Conservation (phyloP, 495 filamentous ascomycete genomes). For the Penicillium maclennaniae region DNA sequence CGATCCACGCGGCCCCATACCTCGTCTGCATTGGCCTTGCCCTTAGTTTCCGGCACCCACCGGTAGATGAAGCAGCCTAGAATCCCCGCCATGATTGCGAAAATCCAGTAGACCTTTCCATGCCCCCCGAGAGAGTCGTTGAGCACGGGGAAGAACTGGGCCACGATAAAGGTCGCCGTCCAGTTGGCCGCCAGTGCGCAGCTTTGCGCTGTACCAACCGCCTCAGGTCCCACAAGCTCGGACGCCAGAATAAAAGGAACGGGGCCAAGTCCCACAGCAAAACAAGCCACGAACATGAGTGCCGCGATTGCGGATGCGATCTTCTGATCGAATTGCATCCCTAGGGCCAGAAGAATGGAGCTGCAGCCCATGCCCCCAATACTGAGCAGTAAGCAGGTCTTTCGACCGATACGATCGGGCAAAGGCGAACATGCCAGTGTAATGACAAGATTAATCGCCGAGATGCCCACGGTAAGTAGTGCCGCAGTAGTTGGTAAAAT, state of each 20-base stretch:
- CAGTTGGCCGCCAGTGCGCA: slow-evolving; percentile 85
- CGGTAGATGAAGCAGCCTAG: slow-evolving; percentile 62
- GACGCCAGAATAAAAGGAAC: slow-evolving; percentile 91
- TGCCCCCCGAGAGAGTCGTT: slow-evolving; percentile 69
- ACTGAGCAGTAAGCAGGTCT: slow-evolving; percentile 72
- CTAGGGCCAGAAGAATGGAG: slow-evolving; percentile 68
- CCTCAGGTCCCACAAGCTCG: slow-evolving; percentile 82
- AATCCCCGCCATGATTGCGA: slow-evolving; percentile 66
- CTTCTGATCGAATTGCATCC: slow-evolving; percentile 65
- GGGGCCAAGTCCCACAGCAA: slow-evolving; percentile 87
- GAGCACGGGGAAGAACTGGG: slow-evolving; percentile 87
- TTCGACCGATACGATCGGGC: slow-evolving; percentile 82
- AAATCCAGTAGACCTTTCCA: slow-evolving; percentile 85
- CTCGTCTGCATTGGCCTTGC: slow-evolving; percentile 75
- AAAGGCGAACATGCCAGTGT: slow-evolving; percentile 77
- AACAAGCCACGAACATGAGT: slow-evolving; percentile 79
- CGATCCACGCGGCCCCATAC: slow-evolving; percentile 69
- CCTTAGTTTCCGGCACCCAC: slow-evolving; percentile 80
- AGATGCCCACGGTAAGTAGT: slow-evolving; percentile 78
- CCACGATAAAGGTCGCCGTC: slow-evolving; percentile 84
- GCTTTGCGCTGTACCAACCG: slow-evolving; percentile 83
- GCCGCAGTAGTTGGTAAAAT: slow-evolving; percentile 75
- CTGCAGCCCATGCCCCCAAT: slow-evolving; percentile 78
- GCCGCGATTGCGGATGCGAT: slow-evolving; percentile 75
- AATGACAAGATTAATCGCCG: slow-evolving; percentile 77